Evolutionary conservation across 768 basidiomycete species (phyloP), one percentile per base, ranked within the genome.

Genomic region (Myochromella boudieri): DNA sequence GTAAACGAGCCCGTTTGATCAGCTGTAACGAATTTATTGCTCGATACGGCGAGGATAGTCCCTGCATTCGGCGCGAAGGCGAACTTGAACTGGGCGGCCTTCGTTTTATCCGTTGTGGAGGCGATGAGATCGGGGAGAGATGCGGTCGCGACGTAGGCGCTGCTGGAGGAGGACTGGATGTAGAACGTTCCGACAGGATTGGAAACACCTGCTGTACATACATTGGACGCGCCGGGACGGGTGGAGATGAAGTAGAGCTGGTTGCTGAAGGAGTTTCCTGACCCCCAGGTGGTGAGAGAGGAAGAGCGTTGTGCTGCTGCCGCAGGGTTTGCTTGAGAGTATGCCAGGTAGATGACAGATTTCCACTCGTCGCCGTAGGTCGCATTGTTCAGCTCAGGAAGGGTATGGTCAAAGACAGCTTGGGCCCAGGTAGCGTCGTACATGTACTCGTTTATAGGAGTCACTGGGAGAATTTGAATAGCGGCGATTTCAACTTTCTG

Each of bases 381-480:
- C 24, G 59, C 27, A 31, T 66, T 49, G 18, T 56, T 59, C 37
- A 66, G 37, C 48, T 68, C 67, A 21, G 32, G 28, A 4, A 56
- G 37, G 4, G 65, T 54, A 48, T 67, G 67, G 43, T 54, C 47
- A 48, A 59, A 56, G 11, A 66, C 55, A 15, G 57, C 57, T 27
- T 57, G 56, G 4, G 60, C 52, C 67, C 67, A 68, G 2, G 60
- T 36, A 7, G 66, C 50, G 42, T 65, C 66, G 52, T 67, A 67
- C 55, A 66, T 50, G 17, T 56, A 53, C 42, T 68, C 67, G 44
- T 67, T 66, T 40, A 65, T 58, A 12, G 66, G 67, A 0, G 66
- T 68, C 29, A 68, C 61, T 0, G 67, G 67, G 0, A 68, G 55
- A n/a, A 68, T 66, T 40, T 68, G 67, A 29, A 68, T 68, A 1